Base-by-base conservation (phyloP, 2,329 filamentous ascomycete genomes). In the Ascomycota sp. region DNA sequence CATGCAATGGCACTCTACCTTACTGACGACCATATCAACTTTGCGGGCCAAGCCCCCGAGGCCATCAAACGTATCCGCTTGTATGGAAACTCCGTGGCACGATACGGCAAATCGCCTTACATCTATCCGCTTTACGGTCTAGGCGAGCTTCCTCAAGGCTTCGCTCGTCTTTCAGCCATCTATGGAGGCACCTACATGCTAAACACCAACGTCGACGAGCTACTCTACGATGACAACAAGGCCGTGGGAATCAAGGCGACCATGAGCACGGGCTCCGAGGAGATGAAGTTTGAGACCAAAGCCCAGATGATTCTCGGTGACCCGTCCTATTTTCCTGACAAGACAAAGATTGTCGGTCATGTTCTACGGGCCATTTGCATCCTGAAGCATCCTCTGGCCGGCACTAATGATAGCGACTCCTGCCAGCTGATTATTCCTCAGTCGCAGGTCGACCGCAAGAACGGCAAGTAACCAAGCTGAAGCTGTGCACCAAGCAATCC, bases 171-270 rank as follows among this genome's bases (percentile, higher is more conserved):
- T 32, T 94, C 85, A 25, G 89, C 89, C 53, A 95, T 98, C 57
- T 95, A 98, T 51, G 89, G 89, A 40, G 89, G 89, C 43, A 98
- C 89, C 30, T 98, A 98, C 61, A 98, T 98, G 85, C 75, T 98
- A 47, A 95, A 95, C 65, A 92, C 89, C 42, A 73, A 74, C 42
- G 69, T 98, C 32, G 79, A 95, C 38, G 89, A 98, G 62, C 61
- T 98, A 40, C 55, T 78, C 36, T 92, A 89, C 50, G 81, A 91
- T 34, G 70, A 63, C 32, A 70, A 67, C 48, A 93, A 91, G 65
- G 80, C 86, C n/a, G 67, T 72, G 11, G 89, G 89, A 33, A 95
- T 98, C 62, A 91, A 91, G 63, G 89, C 89, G 30, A 94, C 89
- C 43, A 95, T 95, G 85, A 75, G 24, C 30, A 31, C 74, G 50